Base-by-base conservation (phyloP, 2,329 filamentous ascomycete species). In the Cordyceps militaris region DNA sequence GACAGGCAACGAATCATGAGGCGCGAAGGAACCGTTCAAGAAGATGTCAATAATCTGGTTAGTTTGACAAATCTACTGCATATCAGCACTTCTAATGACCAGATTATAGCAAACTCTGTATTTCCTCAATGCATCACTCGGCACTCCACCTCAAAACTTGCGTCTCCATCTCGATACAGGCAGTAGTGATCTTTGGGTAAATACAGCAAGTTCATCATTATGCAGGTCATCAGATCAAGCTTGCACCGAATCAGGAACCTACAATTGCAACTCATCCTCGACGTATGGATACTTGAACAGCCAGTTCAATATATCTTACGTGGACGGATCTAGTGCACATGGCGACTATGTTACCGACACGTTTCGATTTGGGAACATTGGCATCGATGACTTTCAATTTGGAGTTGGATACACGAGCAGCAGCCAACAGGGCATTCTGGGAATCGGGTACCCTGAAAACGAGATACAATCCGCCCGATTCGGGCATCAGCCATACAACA, bases 251-350 rank as follows among this genome's bases (percentile, higher is more conserved):
- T 80, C 83, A 1, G 89, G 89, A 14, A 84, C 84, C 1, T 96
- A 91, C 70, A 70, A 73, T 44, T 80, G 88, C 42, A 87, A 88
- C 67, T 71, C 77, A 1, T 96, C 91, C 0, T 90, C 88, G 2
- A 89, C 90, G 2, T 93, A 92, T 71, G 66, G 79, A 34, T 91
- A 86, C 67, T 71, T 96, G 56, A 85, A 84, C 61, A 85, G 82
- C 66, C 78, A 84, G 60, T 96, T 97, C 76, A 92, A 93, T 73
- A 96, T 96, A 62, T 85, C 85, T 1, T 96, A 96, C 63, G 87
- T 88, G 42, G 91, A 96, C 71, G 89, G 89, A 47, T 88, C 88
- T 0, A 84, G 85, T 5, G 88, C 91, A 0, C 70, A 74, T 1
- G 91, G 92, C 34, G 88, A 94, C 71, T 96, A 96, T 69, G 89